Percentiles rank a stretch among this genome's conserved stretches.
phyloP scores from a whole-genome alignment of 345 rosid genomes.

The Salix koriyanagi region DNA sequence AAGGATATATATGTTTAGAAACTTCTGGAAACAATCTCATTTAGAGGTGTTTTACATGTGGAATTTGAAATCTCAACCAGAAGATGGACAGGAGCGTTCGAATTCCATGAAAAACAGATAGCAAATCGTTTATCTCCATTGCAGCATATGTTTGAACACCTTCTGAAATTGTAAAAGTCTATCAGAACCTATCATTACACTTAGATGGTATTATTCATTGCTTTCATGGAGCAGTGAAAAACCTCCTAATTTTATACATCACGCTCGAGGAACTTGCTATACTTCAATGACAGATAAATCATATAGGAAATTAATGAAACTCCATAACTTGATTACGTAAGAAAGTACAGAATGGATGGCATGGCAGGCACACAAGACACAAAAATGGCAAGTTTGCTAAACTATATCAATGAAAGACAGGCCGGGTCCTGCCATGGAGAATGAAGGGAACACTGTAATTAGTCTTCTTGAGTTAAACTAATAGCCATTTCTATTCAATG shows the following conservation, averaged over 20 bases:
- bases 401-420: not conserved
- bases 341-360: not conserved
- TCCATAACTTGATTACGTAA: not conserved
- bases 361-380: not conserved
- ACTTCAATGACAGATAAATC: not conserved
- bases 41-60: constrained; percentile 23
- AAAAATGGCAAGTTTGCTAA: not conserved
- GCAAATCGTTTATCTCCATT: not conserved
- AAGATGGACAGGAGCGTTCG: not conserved
- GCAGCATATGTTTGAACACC: not conserved
- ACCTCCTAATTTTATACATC: too few species aligned
- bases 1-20: not conserved
- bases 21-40: constrained; percentile 12
- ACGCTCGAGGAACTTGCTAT: not conserved
- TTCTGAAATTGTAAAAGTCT: not conserved
- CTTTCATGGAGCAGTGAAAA: constrained; percentile 1
- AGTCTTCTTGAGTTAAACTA: not conserved
- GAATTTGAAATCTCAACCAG: constrained; percentile 10
- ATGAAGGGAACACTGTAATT: not conserved
- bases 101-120: constrained; percentile 20
- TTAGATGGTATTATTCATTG: not conserved
- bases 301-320: not conserved
- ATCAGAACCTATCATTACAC: not conserved
- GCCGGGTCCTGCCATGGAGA: not conserved
- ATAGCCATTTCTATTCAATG: not conserved